These are phyloP conservation scores for Mycena leptocephala DNA, from an alignment of 768 basidiomycete species.

Conservation along the genomic window DNA sequence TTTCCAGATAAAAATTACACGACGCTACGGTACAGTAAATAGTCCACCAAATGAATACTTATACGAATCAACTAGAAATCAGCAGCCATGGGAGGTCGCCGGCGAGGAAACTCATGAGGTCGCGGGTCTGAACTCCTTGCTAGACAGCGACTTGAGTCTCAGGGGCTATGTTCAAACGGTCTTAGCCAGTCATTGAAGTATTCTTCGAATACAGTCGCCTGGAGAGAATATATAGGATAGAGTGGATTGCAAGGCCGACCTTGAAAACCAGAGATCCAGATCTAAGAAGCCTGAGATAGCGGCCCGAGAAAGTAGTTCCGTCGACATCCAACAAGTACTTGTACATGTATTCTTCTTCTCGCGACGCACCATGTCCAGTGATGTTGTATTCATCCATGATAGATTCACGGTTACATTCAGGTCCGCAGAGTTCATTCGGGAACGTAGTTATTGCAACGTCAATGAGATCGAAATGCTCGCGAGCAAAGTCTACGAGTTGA, in stretches of 20 bases:
- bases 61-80: no score
- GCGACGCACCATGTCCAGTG: background rate
- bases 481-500: constrained; percentile 1
- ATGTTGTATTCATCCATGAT: constrained; percentile 13
- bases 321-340: constrained; percentile 27
- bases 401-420: background rate
- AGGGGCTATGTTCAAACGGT: constrained; percentile 18
- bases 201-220: constrained; percentile 12
- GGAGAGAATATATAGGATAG: background rate
- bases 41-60: no score
- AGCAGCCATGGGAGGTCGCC: constrained; percentile 9
- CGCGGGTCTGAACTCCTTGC: no score
- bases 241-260: background rate
- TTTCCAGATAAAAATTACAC: no score
- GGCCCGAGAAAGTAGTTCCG: constrained; percentile 11
- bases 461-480: background rate
- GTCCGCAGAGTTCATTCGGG: constrained; percentile 17
- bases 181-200: constrained; percentile 21
- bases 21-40: no score
- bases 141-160: no score
- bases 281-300: constrained; percentile 11
- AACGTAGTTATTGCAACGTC: constrained; percentile 7
- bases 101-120: no score
- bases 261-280: constrained; percentile 29
- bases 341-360: constrained; percentile 19